Conservation (phyloP, 441 rosid genomes). For the Theobroma grandiflorum region DNA sequence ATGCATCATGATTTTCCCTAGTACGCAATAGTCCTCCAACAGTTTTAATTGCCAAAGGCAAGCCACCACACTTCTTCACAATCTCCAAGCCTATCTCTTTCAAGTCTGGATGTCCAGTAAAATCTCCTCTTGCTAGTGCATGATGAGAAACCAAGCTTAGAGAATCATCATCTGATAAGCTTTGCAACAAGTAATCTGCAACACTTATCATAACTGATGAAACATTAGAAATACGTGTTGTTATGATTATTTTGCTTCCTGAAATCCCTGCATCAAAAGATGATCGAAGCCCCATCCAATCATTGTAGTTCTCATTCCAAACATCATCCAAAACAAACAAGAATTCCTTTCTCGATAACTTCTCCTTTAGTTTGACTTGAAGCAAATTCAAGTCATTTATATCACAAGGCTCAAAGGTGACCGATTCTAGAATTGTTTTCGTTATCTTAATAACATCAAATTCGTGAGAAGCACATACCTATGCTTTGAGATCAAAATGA, state of each 20-base stretch:
- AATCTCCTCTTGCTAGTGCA: neutral
- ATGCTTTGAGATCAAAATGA: neutral
- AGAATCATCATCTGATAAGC: no score
- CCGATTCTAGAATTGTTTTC: neutral
- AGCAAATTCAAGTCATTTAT: neutral
- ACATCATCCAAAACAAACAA: neutral
- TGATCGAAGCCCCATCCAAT: neutral
- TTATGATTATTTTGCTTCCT: no score
- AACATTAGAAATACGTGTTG: no score
- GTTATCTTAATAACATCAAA: slow-evolving; percentile 2
- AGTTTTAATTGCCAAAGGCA: slow-evolving; percentile 15
- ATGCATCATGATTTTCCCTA: neutral
- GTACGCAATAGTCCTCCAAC: neutral
- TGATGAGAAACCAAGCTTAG: no score
- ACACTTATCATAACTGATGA: no score
- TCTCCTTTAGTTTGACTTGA: neutral
- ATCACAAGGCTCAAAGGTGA: neutral
- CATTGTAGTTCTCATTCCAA: neutral
- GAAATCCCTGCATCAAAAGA: neutral
- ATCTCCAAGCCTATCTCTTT: neutral
- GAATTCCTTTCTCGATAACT: neutral
- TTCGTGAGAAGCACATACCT: slow-evolving; percentile 7
- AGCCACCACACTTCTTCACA: neutral
- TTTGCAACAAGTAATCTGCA: no score
- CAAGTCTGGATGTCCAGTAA: neutral